Evolutionary conservation across 768 basidiomycete genomes (phyloP).

Genomic region (Solioccasus polychromus): DNA sequence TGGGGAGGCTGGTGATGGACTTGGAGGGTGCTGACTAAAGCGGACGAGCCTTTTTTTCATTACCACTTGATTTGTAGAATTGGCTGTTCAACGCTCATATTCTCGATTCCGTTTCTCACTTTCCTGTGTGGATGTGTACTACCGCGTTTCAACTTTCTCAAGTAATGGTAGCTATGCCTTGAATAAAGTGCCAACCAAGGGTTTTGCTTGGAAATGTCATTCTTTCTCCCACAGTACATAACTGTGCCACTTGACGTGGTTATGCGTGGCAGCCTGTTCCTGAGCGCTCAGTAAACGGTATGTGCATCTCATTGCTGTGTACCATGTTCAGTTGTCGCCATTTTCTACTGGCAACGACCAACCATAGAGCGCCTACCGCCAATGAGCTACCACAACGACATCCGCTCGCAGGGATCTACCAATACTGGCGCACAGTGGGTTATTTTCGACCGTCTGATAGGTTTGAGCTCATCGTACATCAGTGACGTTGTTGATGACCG

Average conservation of each 20-base stretch:
- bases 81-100: too few species aligned
- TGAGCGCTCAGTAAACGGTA: background rate
- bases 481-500: conserved; percentile 5
- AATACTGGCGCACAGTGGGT: conserved; percentile 1
- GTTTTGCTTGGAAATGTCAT: too few species aligned
- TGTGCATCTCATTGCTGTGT: background rate
- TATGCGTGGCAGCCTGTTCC: background rate
- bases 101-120: too few species aligned
- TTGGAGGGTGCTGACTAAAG: too few species aligned
- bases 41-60: background rate
- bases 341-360: background rate
- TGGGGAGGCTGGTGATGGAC: background rate
- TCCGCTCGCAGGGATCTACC: conserved; percentile 4
- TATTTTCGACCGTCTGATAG: background rate
- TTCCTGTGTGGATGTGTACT: too few species aligned
- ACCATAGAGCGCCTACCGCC: background rate
- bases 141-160: too few species aligned
- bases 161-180: too few species aligned
- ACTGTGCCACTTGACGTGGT: too few species aligned
- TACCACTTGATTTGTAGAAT: conserved; percentile 15
- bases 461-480: background rate
- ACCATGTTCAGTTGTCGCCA: background rate
- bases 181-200: too few species aligned
- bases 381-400: conserved; percentile 8
- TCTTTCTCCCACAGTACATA: too few species aligned